A percentile compares a stretch with the other conserved stretches of the same genome.
phyloP scores from a whole-genome alignment of 495 filamentous ascomycete species.

The Aspergillus sclerotioniger region DNA sequence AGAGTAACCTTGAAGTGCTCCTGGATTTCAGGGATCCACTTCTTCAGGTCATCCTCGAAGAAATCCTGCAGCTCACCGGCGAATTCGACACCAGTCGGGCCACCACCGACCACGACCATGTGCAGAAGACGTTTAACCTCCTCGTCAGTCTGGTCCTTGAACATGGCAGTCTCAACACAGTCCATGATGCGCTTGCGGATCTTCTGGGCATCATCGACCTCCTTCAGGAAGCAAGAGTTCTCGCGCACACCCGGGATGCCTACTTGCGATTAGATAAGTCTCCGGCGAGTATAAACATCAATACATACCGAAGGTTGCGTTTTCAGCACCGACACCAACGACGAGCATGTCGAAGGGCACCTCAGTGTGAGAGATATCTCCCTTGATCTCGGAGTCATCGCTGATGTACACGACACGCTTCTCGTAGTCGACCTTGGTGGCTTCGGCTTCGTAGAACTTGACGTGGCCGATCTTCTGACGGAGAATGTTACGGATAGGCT shows the following conservation, averaged over 20 bases:
- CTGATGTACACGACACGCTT: constrained; percentile 83
- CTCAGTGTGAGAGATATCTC: constrained; percentile 76
- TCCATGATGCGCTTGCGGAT: constrained; percentile 99
- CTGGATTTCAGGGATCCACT: constrained; percentile 94
- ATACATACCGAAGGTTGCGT: constrained; percentile 86
- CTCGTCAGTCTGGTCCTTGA: constrained; percentile 92
- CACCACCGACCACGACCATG: constrained; percentile 98
- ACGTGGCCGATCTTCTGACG: constrained; percentile 88
- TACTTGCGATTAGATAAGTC: constrained; percentile 23
- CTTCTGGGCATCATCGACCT: constrained; percentile 89
- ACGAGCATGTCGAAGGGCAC: constrained; percentile 98
- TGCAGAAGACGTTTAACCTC: constrained; percentile 93
- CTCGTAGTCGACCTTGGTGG: constrained; percentile 92
- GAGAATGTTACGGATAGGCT: constrained; percentile 91
- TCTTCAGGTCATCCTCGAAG: constrained; percentile 95
- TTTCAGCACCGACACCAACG: constrained; percentile 94
- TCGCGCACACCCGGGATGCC: constrained; percentile 92
- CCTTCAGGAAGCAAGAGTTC: constrained; percentile 96
- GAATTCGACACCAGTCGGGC: constrained; percentile 97
- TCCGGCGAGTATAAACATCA: neutral
- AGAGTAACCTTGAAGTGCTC: constrained; percentile 95
- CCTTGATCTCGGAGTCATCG: constrained; percentile 92
- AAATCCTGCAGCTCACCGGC: constrained; percentile 98
- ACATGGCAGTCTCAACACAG: constrained; percentile 95
- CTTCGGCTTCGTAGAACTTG: constrained; percentile 97